Base-by-base conservation (phyloP, 2,329 filamentous ascomycete genomes). In the Ramularia collo-cygni region DNA sequence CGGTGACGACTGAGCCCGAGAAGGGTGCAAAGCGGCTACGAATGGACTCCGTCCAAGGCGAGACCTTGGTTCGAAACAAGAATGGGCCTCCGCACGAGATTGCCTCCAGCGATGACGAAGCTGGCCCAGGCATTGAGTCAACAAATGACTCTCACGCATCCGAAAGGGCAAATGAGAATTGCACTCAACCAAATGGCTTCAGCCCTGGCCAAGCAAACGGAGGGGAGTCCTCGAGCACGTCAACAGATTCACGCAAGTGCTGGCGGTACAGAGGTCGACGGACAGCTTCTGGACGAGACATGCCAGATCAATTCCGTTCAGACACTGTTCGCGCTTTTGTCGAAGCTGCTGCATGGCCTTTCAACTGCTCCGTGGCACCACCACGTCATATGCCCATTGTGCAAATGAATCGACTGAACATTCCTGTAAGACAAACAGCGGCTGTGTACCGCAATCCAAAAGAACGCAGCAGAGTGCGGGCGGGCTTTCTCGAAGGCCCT, bases 311-410 rank as follows among this genome's bases (percentile, higher is more conserved):
- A 17, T 70, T 73, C 45, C 74, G 76, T 19, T 66, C 72, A 16
- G 74, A 79, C 14, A 70, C 71, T 19, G 63, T 79, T 28, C 66
- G 69, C 35, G 66, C 69, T 10, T 72, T 81, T 46, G 58, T 79
- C 8, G 76, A 81, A 56, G 72, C 74, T 51, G 65, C 71, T 8
- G 67, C 69, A 13, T 79, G 74, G 71, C 66, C 72, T 3, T 80
- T 79, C 58, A 70, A 70, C 35, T 74, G 74, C 50, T 71, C 71
- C 37, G 62, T 77, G 13, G 62, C 52, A 46, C 67, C 55, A 54
- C 74, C 59, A 58, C 68, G 59, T 16, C 40, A 43, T 12, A 69
- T 55, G 57, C 74, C 58, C 42, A 66, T 61, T 12, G 61, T 80
- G 5, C 58, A 65, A 6, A 48, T 52, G 38, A 46, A 46, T 27